A percentile compares a stretch with the other conserved stretches of the same genome.
Evolutionary conservation across 2,329 filamentous ascomycete species (phyloP).

Genomic region (Ramularia collo-cygni): DNA sequence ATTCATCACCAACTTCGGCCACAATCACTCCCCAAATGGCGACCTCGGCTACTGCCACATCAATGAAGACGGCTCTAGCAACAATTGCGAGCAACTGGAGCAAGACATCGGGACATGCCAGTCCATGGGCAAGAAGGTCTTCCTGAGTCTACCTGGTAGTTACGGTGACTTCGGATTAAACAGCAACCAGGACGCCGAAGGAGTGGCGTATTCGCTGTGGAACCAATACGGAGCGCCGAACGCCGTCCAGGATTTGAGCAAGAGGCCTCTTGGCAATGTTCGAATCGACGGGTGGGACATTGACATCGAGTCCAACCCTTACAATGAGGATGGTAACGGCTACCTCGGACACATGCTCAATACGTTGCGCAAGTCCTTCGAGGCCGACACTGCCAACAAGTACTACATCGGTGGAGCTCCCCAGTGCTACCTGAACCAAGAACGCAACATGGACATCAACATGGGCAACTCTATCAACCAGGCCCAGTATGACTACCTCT

Average conservation of each 20-base stretch:
- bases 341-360: slow-evolving; percentile 32
- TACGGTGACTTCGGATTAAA: slow-evolving; percentile 30
- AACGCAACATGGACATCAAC: slow-evolving; percentile 34
- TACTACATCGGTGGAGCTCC: slow-evolving; percentile 44
- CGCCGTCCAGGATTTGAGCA: not conserved
- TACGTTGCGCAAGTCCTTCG: slow-evolving; percentile 34
- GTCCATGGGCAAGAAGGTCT: slow-evolving; percentile 35
- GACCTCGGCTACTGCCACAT: slow-evolving; percentile 8
- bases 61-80: slow-evolving; percentile 6
- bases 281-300: slow-evolving; percentile 48
- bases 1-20: slow-evolving; percentile 11
- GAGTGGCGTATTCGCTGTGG: slow-evolving; percentile 38
- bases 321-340: slow-evolving; percentile 23
- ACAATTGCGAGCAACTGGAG: slow-evolving; percentile 32
- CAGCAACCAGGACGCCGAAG: slow-evolving; percentile 32
- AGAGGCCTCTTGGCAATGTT: slow-evolving; percentile 20
- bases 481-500: slow-evolving; percentile 35
- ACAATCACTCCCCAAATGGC: slow-evolving; percentile 6
- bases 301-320: slow-evolving; percentile 36
- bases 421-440: slow-evolving; percentile 29
- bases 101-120: slow-evolving; percentile 38
- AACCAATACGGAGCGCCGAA: slow-evolving; percentile 33
- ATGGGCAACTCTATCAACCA: slow-evolving; percentile 30
- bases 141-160: slow-evolving; percentile 39
- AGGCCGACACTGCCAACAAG: slow-evolving; percentile 23